phyloP scores from a whole-genome alignment of 257 asterid species.

The Echites panduratus region DNA sequence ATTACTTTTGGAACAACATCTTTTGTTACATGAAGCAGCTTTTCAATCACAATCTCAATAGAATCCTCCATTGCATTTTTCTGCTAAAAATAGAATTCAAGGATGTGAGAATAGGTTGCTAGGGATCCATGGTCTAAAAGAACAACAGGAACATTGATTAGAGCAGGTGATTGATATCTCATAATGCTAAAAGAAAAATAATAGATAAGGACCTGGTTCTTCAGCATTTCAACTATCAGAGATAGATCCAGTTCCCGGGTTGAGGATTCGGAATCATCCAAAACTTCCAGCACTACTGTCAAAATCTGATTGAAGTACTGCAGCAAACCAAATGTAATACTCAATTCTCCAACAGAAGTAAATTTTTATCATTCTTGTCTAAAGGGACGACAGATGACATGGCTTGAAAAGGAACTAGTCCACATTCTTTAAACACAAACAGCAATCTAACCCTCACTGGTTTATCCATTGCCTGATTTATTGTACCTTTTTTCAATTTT shows the following conservation, averaged over 20 bases:
- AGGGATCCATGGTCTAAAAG: neutral
- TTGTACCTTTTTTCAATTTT: no score
- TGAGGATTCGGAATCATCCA: conserved; percentile 85
- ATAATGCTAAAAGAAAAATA: neutral
- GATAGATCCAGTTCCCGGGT: conserved; percentile 73
- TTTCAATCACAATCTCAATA: conserved; percentile 80
- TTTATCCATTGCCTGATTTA: no score
- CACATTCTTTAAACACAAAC: neutral
- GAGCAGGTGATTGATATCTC: neutral
- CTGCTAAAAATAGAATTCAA: conserved; percentile 33
- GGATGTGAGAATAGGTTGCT: conserved; percentile 1
- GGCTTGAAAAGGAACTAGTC: neutral
- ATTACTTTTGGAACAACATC: conserved; percentile 72
- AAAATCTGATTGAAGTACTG: conserved; percentile 97
- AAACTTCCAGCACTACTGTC: conserved; percentile 83
- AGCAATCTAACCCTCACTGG: neutral
- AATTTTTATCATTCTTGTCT: neutral
- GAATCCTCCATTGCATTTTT: conserved; percentile 92
- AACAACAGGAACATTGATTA: conserved; percentile 10
- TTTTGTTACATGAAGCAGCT: conserved; percentile 78
- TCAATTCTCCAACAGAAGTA: conserved; percentile 9
- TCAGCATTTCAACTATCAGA: conserved; percentile 78
- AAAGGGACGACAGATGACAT: conserved; percentile 5
- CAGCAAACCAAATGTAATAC: conserved; percentile 17
- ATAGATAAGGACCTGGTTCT: conserved; percentile 61